Evolutionary conservation across 345 rosid genomes (phyloP).

Genomic region (Arabis alpina): DNA sequence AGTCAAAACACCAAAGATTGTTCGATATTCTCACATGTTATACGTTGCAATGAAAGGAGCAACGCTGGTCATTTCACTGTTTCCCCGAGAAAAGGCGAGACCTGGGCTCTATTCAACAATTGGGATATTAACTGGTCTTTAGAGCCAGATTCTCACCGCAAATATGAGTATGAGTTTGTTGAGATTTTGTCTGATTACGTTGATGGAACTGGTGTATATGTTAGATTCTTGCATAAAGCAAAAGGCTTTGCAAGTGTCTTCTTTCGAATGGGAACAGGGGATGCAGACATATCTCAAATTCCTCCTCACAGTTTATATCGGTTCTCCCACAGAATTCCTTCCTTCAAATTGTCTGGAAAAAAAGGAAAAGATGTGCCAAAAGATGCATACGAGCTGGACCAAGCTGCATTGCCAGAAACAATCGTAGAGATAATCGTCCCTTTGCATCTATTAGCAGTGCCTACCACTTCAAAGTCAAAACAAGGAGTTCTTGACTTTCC

Average conservation of each 20-base stretch:
- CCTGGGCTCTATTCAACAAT: slow-evolving; percentile 77
- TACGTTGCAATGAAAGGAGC: slow-evolving; percentile 43
- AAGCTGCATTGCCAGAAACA: slow-evolving; percentile 9
- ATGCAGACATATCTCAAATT: slow-evolving; percentile 40
- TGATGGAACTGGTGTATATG: slow-evolving; percentile 49
- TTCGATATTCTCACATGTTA: slow-evolving; percentile 58
- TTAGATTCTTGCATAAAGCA: slow-evolving; percentile 37
- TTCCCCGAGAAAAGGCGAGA: slow-evolving; percentile 66
- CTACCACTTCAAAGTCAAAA: neutral
- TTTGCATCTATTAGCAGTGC: too few species aligned
- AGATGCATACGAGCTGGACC: slow-evolving; percentile 31
- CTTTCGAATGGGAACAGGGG: slow-evolving; percentile 42
- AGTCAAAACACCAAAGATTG: neutral
- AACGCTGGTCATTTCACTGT: slow-evolving; percentile 40
- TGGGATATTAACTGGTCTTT: slow-evolving; percentile 61
- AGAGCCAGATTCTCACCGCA: slow-evolving; percentile 42
- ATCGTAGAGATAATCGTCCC: neutral
- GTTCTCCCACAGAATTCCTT: slow-evolving; percentile 76
- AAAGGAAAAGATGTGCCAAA: slow-evolving; percentile 54
- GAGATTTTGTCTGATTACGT: slow-evolving; percentile 59
- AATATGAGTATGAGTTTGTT: slow-evolving; percentile 66
- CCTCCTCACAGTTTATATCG: slow-evolving; percentile 53
- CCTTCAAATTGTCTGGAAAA: slow-evolving; percentile 50
- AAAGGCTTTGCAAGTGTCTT: slow-evolving; percentile 66
- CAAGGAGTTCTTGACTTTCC: slow-evolving; percentile 39